phyloP scores from a whole-genome alignment of 805 yeast genomes.

The Wickerhamiella australiensis region DNA sequence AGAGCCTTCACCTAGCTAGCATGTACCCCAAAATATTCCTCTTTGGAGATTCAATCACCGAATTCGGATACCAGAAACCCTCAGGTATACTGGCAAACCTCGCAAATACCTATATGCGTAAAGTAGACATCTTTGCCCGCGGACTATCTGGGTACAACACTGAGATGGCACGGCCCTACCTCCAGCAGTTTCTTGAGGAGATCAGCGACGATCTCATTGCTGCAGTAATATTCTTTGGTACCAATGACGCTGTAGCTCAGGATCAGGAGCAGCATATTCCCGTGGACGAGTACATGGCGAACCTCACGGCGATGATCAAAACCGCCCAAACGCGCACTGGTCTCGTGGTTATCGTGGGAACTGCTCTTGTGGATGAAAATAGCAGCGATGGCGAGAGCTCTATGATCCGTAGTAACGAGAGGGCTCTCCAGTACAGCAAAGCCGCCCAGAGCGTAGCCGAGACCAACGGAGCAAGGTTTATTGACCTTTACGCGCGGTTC shows the following conservation, averaged over 20 bases:
- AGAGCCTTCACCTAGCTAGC: no score
- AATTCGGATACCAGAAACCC: conserved; percentile 35
- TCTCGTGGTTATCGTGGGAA: conserved; percentile 48
- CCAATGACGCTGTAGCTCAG: conserved; percentile 55
- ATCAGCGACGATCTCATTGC: conserved; percentile 19
- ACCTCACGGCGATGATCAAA: conserved; percentile 36
- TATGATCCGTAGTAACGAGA: conserved; percentile 37
- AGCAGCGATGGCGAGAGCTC: conserved; percentile 26
- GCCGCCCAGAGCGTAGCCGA: conserved; percentile 38
- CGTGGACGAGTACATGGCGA: conserved; percentile 37
- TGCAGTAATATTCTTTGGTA: conserved; percentile 61
- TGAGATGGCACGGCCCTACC: conserved; percentile 41
- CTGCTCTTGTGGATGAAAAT: conserved; percentile 37
- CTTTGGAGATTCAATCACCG: conserved; percentile 64
- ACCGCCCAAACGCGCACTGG: conserved; percentile 34
- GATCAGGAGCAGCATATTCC: conserved; percentile 37
- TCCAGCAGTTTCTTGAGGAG: conserved; percentile 28
- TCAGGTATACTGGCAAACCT: conserved; percentile 42
- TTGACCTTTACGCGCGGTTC: conserved; percentile 43
- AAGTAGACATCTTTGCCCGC: conserved; percentile 54
- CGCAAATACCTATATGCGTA: conserved; percentile 38
- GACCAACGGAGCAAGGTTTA: conserved; percentile 40
- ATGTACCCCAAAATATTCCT: conserved; percentile 34
- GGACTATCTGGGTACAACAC: conserved; percentile 73
- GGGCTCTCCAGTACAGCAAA: conserved; percentile 39